Evolutionary conservation across 441 rosid genomes (phyloP).

Genomic region (Kokia cookei): DNA sequence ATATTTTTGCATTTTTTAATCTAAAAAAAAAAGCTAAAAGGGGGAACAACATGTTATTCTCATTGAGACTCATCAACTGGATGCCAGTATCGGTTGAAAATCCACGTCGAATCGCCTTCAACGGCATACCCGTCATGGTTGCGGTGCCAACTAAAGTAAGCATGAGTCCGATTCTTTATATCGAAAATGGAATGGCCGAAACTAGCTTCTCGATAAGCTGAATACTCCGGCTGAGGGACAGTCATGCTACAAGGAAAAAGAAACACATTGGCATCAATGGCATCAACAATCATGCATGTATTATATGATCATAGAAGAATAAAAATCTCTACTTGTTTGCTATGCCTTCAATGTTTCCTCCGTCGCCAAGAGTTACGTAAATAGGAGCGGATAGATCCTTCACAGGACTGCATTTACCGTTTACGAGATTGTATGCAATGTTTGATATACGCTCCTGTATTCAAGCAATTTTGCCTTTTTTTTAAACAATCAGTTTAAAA

Average conservation of each 20-base stretch:
- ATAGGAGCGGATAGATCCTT: slow-evolving; percentile 69
- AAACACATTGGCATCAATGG: not conserved
- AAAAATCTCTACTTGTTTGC: slow-evolving; percentile 51
- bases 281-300: not conserved
- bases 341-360: slow-evolving; percentile 80
- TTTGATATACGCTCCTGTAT: slow-evolving; percentile 75
- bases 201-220: slow-evolving; percentile 79
- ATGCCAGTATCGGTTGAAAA: slow-evolving; percentile 61
- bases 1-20: not conserved
- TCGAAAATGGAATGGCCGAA: slow-evolving; percentile 75
- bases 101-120: slow-evolving; percentile 75
- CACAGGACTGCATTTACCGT: slow-evolving; percentile 48
- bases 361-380: slow-evolving; percentile 79
- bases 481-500: too few relatives aligned
- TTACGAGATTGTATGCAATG: slow-evolving; percentile 54
- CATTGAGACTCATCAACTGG: slow-evolving; percentile 39
- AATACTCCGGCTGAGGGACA: slow-evolving; percentile 76
- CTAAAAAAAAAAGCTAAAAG: not conserved
- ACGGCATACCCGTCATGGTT: slow-evolving; percentile 73
- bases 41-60: not conserved
- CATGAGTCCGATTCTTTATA: slow-evolving; percentile 74
- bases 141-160: slow-evolving; percentile 71
- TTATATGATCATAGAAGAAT: not conserved
- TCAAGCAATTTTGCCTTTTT: not conserved
- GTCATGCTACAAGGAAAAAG: slow-evolving; percentile 52